Percentiles rank a stretch among this genome's conserved stretches.
Evolutionary conservation across 2,329 filamentous ascomycete species (phyloP).

Genomic region (Annulohypoxylon truncatum): DNA sequence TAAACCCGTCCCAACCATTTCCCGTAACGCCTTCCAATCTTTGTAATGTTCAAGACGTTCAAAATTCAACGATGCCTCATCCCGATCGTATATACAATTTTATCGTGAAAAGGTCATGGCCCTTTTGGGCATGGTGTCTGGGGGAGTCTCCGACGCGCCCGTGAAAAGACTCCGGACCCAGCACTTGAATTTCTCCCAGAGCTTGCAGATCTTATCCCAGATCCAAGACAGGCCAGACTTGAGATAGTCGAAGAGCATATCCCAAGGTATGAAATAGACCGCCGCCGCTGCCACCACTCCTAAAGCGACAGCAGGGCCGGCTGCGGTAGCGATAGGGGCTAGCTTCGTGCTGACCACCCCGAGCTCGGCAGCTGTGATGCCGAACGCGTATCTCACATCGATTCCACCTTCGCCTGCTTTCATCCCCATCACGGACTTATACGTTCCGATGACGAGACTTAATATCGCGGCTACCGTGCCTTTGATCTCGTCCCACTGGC

Average conservation of each 20-base stretch:
- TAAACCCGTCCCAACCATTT: neutral
- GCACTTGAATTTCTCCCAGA: constrained; percentile 14
- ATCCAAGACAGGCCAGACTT: constrained; percentile 6
- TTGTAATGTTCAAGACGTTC: neutral
- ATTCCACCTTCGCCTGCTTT: neutral
- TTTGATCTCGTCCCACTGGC: constrained; percentile 1
- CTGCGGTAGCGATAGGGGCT: neutral
- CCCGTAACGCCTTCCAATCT: neutral
- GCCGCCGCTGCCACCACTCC: constrained; percentile 1
- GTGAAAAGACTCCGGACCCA: constrained; percentile 8
- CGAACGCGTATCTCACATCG: constrained; percentile 13
- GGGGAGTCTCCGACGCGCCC: neutral
- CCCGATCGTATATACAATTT: neutral
- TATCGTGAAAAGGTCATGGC: constrained; percentile 1
- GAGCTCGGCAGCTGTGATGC: neutral
- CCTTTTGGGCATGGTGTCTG: neutral
- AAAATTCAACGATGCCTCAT: neutral
- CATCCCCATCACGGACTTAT: constrained; percentile 9
- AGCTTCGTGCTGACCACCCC: constrained; percentile 4
- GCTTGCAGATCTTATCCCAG: constrained; percentile 16
- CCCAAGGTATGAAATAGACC: constrained; percentile 13
- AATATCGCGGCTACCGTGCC: constrained; percentile 2
- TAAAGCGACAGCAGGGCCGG: constrained; percentile 2
- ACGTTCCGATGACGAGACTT: constrained; percentile 8
- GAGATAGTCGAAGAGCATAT: constrained; percentile 3